Conservation (phyloP, 1,284 basidiomycete genomes). For the Gymnopus androsaceus region DNA sequence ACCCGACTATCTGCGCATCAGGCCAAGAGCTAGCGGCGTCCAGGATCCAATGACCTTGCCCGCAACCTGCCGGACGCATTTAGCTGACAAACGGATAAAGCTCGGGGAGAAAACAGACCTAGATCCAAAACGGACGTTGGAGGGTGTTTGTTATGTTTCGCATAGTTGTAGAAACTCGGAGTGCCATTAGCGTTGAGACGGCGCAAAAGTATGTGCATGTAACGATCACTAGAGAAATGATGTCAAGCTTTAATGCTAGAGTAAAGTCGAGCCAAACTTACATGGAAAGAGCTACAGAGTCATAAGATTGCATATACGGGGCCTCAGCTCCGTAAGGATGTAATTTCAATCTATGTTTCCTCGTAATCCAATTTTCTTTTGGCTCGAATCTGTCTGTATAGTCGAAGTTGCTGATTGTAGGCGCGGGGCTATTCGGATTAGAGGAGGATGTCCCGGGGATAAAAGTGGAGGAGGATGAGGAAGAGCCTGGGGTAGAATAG, state of each 20-base stretch:
- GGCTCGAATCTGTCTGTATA: conserved; percentile 8
- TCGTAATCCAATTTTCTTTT: conserved; percentile 33
- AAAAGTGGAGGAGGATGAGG: conserved; percentile 1
- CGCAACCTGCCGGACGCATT: no score
- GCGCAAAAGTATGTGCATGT: conserved; percentile 52
- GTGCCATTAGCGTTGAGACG: conserved; percentile 49
- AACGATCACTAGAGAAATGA: conserved; percentile 49
- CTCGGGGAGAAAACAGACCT: no score
- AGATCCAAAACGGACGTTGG: conserved; percentile 66
- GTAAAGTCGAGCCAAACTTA: conserved; percentile 34
- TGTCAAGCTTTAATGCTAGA: conserved; percentile 16
- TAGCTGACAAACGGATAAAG: no score
- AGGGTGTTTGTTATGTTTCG: conserved; percentile 37
- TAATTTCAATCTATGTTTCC: conserved; percentile 44
- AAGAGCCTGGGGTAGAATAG: neutral
- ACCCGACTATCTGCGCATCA: conserved; percentile 54
- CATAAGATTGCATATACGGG: conserved; percentile 67
- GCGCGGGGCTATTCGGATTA: neutral
- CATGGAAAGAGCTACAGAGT: conserved; percentile 59
- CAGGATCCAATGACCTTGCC: conserved; percentile 63
- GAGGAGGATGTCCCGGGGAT: neutral
- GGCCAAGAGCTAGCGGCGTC: conserved; percentile 64
- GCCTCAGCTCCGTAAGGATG: conserved; percentile 56
- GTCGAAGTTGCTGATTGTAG: conserved; percentile 5
- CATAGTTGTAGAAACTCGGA: conserved; percentile 61